These are phyloP conservation scores for Trypanosoma platydactyli DNA, from an alignment of 208 protist genomes.

Conservation along the genomic window DNA sequence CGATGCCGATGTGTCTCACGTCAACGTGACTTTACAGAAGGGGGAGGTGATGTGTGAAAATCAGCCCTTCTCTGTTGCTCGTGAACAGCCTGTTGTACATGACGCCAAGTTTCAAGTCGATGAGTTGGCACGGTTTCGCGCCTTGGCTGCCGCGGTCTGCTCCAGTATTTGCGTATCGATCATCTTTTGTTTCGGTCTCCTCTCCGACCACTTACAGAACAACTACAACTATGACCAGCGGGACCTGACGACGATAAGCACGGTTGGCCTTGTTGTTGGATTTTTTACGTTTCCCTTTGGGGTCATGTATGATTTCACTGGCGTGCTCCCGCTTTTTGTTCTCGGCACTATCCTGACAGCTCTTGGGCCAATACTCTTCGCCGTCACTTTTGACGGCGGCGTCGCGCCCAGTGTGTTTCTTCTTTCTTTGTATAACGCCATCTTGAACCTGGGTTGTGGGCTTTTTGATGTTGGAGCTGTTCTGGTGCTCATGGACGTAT, in stretches of 20 bases:
- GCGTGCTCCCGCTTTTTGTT: slow-evolving; percentile 2
- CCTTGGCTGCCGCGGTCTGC: not conserved
- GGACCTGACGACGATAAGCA: slow-evolving; percentile 23
- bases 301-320: slow-evolving; percentile 14
- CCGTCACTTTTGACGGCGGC: slow-evolving; percentile 37
- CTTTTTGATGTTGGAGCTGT: slow-evolving; percentile 39
- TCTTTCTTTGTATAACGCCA: slow-evolving; percentile 42
- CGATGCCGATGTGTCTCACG: too few species aligned
- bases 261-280: slow-evolving; percentile 10
- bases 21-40: too few species aligned
- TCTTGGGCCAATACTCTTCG: slow-evolving; percentile 38
- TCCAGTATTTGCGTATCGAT: slow-evolving; percentile 8
- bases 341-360: not conserved
- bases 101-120: not conserved
- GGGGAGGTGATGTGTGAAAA: too few species aligned
- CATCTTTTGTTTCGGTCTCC: slow-evolving; percentile 12
- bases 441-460: slow-evolving; percentile 47
- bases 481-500: slow-evolving; percentile 39
- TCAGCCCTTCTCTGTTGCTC: too few species aligned
- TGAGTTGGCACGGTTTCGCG: not conserved
- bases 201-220: not conserved
- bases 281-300: slow-evolving; percentile 8
- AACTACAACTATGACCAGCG: slow-evolving; percentile 14
- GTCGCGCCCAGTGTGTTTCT: slow-evolving; percentile 30
- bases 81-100: too few species aligned